A percentile compares a stretch with the other conserved stretches of the same genome.
phyloP scores from a whole-genome alignment of 805 yeast genomes.

The Pichia manshurica region DNA sequence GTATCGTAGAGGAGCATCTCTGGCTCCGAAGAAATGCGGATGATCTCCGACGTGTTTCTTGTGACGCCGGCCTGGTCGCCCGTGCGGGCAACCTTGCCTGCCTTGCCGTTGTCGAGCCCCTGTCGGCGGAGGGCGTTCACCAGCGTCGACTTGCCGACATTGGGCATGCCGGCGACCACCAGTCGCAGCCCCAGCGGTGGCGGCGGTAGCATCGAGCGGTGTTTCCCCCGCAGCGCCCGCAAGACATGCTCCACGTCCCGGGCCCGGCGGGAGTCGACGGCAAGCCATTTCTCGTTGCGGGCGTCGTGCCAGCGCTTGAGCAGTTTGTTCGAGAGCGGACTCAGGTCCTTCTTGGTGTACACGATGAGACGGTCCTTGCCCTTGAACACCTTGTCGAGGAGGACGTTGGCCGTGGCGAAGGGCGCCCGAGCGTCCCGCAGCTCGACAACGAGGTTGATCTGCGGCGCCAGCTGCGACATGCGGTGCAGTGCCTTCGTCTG shows the following conservation, averaged over 20 bases:
- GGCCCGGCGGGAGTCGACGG: slow-evolving; percentile 52
- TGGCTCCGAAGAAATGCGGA: slow-evolving; percentile 55
- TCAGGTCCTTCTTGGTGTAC: slow-evolving; percentile 71
- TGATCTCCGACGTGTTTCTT: slow-evolving; percentile 66
- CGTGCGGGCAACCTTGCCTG: slow-evolving; percentile 67
- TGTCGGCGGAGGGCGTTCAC: slow-evolving; percentile 62
- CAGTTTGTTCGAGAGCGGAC: slow-evolving; percentile 37
- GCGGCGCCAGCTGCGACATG: slow-evolving; percentile 66
- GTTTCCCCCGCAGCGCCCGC: slow-evolving; percentile 41
- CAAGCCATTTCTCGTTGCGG: slow-evolving; percentile 35
- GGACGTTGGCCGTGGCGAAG: slow-evolving; percentile 67
- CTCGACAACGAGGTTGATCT: slow-evolving; percentile 76
- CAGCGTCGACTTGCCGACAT: slow-evolving; percentile 91
- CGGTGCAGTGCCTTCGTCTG: slow-evolving; percentile 72
- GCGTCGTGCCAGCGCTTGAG: slow-evolving; percentile 44
- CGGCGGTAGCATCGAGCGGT: slow-evolving; percentile 47
- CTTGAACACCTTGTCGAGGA: slow-evolving; percentile 63
- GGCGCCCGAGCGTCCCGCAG: slow-evolving; percentile 91
- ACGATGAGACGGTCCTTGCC: slow-evolving; percentile 54
- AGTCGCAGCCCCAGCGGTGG: slow-evolving; percentile 81
- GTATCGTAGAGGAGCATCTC: slow-evolving; percentile 75
- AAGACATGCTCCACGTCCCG: slow-evolving; percentile 48
- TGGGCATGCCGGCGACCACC: slow-evolving; percentile 90
- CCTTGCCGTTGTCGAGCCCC: slow-evolving; percentile 13
- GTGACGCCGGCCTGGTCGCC: slow-evolving; percentile 93